Base-by-base conservation (phyloP, 768 basidiomycete genomes). In the Gyrodon lividus region DNA sequence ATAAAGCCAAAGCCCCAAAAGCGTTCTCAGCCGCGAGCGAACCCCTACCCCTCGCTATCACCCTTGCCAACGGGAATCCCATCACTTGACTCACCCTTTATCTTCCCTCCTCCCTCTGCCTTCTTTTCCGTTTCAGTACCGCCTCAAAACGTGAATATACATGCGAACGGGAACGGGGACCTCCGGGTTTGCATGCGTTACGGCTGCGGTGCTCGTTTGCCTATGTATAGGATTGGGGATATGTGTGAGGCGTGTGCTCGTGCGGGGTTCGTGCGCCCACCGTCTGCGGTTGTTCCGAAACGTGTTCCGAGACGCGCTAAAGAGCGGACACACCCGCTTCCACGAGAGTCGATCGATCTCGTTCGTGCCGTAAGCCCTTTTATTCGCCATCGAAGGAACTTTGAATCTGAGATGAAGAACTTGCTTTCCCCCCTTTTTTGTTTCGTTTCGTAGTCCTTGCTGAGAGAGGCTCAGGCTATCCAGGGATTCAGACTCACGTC, bases 171-270 rank as follows among this genome's bases (percentile, higher is more conserved):
- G 7, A 41, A 12, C 5, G 14, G 14, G 12, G 8, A 14, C 13
- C 35, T 37, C 6, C 48, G 43, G 4, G 44, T 51, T 8, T 64
- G 63, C 20, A 46, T 55, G 49, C 59, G 65, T 39, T 55, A 48
- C 6, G 65, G 65, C 6, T 64, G 63, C 16, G 56, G 59, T 5
- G 44, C 38, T 0, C 50, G 46, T 2, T 10, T 67, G 3, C 43
- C 48, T 2, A 1, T 17, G 24, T 38, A 52, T 26, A 37, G 34
- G 7, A n/a, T 12, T 1, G 45, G 52, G 5, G 43, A 48, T 19
- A n/a, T 55, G 14, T 64, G 63, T 9, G 45, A 43, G n/a, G 42
- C 17, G 14, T 64, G 65, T 31, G 31, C 43, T 2, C n/a, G 44
- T 14, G 53, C 54, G 19, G 51, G 53, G 3, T 51, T 53, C 20